A percentile compares a stretch with the other conserved stretches of the same genome.
Evolutionary conservation across 1,284 basidiomycete species (phyloP).

Genomic region (Apiotrichum sp.): DNA sequence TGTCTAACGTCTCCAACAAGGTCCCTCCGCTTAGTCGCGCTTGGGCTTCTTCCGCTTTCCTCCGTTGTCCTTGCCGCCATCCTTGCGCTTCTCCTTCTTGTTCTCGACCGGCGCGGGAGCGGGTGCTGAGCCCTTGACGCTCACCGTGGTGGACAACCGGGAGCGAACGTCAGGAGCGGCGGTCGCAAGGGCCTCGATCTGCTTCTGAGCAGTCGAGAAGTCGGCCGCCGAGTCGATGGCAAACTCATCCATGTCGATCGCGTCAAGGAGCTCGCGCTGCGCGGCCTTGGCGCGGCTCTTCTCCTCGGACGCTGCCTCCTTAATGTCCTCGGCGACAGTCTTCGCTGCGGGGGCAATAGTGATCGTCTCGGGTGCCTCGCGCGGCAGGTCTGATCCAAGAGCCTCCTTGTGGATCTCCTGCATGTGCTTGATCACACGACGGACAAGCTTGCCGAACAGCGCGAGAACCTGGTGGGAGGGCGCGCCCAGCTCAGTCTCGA

Average conservation of each 20-base stretch:
- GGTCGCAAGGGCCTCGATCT: constrained; percentile 55
- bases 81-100: constrained; percentile 50
- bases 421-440: constrained; percentile 74
- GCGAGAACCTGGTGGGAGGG: constrained; percentile 67
- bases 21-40: not conserved
- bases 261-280: constrained; percentile 76
- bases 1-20: not conserved
- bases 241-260: constrained; percentile 77
- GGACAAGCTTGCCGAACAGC: constrained; percentile 83
- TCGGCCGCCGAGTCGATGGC: constrained; percentile 69
- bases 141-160: constrained; percentile 63
- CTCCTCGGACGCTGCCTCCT: constrained; percentile 50
- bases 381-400: constrained; percentile 57
- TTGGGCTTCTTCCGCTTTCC: constrained; percentile 14
- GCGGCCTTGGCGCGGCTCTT: constrained; percentile 39
- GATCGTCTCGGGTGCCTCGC: not conserved
- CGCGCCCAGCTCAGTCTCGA: constrained; percentile 80
- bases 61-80: not conserved
- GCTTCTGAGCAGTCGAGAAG: constrained; percentile 66
- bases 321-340: constrained; percentile 55
- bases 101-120: constrained; percentile 49
- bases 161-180: constrained; percentile 40
- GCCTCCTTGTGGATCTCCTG: constrained; percentile 74
- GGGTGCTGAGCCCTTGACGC: constrained; percentile 57
- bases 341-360: constrained; percentile 32